Conservation (phyloP, 768 basidiomycete species). For the Amanita pallidorosea region DNA sequence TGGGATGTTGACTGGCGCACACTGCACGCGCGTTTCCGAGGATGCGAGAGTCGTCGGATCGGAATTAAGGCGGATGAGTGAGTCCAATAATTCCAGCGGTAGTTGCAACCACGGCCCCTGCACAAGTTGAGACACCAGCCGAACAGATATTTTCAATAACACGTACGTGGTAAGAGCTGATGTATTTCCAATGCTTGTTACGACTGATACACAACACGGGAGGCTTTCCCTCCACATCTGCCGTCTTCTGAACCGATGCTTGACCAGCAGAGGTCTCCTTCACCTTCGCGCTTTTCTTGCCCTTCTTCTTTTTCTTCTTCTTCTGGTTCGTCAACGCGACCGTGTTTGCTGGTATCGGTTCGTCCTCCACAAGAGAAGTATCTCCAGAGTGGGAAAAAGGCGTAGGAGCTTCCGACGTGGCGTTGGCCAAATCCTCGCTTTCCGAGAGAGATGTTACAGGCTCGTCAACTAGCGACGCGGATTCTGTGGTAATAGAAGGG, state of each 20-base stretch:
- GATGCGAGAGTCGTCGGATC: constrained; percentile 56
- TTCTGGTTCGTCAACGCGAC: constrained; percentile 26
- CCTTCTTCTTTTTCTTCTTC: constrained; percentile 65
- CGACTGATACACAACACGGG: constrained; percentile 78
- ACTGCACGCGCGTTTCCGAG: constrained; percentile 30
- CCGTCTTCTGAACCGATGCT: constrained; percentile 18
- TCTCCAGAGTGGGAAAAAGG: constrained; percentile 20
- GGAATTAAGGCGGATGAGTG: constrained; percentile 66
- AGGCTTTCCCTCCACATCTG: constrained; percentile 33
- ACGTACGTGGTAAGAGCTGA: constrained; percentile 84
- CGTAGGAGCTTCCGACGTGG: constrained; percentile 15
- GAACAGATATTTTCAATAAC: not conserved
- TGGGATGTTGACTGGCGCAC: constrained; percentile 20
- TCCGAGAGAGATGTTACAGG: constrained; percentile 13
- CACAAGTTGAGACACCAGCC: not conserved
- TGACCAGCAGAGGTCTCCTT: constrained; percentile 24
- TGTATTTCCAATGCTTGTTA: constrained; percentile 92
- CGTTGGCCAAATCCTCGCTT: constrained; percentile 12
- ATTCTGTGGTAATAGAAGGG: not conserved
- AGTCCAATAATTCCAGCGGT: constrained; percentile 77
- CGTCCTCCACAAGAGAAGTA: constrained; percentile 16
- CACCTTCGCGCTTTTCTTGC: constrained; percentile 41
- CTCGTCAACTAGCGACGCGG: not conserved
- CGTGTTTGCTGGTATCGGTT: constrained; percentile 10
- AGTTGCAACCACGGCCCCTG: constrained; percentile 91